Percentiles rank a stretch among this genome's conserved stretches.
Evolutionary conservation across 2,329 filamentous ascomycete genomes (phyloP).

Genomic region (Hymenoscyphus albidus): DNA sequence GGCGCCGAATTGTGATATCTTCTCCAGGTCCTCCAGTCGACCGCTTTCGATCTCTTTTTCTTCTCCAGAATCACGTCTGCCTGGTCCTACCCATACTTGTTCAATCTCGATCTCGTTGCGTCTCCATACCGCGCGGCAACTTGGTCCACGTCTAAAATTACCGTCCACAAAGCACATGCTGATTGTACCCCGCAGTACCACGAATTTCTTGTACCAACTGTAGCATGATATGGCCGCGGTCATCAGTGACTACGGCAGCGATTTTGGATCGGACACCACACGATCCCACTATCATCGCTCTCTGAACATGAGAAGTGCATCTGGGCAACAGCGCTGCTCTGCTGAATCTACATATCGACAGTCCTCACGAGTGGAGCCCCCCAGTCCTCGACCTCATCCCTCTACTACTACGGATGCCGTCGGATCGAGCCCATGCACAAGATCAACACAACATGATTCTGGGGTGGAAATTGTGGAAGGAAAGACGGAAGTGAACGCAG

Average conservation of each 20-base stretch:
- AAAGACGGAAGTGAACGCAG: constrained; percentile 18
- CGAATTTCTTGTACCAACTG: constrained; percentile 14
- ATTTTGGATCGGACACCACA: constrained; percentile 69
- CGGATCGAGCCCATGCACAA: constrained; percentile 23
- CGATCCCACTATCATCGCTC: constrained; percentile 48
- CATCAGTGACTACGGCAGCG: constrained; percentile 65
- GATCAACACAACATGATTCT: constrained; percentile 15
- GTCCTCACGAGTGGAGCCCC: constrained; percentile 26
- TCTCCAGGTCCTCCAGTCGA: neutral
- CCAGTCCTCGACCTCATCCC: constrained; percentile 30
- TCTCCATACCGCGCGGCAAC: neutral
- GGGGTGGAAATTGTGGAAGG: constrained; percentile 17
- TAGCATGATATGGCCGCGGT: constrained; percentile 55
- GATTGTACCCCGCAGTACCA: constrained; percentile 28
- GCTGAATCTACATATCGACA: constrained; percentile 40
- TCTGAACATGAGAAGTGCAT: constrained; percentile 59
- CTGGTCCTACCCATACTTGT: neutral
- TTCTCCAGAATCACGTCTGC: neutral
- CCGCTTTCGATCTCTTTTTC: neutral
- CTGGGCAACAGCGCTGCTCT: constrained; percentile 44
- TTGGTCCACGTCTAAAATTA: constrained; percentile 1
- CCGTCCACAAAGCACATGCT: constrained; percentile 17
- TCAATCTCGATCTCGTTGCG: neutral
- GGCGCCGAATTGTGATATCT: neutral
- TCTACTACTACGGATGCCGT: constrained; percentile 22